Evolutionary conservation across 129 eudicot species (phyloP).

Genomic region (Centella asiatica): DNA sequence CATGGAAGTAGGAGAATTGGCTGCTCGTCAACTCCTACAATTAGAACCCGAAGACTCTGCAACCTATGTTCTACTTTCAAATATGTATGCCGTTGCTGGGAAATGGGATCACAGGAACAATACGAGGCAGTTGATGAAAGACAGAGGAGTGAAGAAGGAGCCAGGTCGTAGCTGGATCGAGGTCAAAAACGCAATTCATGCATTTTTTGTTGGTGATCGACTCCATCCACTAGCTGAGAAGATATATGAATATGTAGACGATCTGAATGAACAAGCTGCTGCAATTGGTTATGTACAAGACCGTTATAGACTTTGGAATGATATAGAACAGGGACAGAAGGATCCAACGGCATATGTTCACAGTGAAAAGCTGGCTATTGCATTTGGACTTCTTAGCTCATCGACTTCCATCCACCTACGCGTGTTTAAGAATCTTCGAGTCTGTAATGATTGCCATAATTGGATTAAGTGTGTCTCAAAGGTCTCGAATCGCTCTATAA

Average conservation of each 20-base stretch:
- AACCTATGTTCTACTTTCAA: conserved; percentile 81
- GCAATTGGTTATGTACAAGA: conserved; percentile 69
- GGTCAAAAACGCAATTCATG: conserved; percentile 72
- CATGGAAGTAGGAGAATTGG: conserved; percentile 66
- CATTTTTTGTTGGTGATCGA: conserved; percentile 86
- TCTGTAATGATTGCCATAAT: conserved; percentile 88
- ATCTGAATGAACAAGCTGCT: conserved; percentile 46
- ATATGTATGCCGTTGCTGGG: conserved; percentile 68
- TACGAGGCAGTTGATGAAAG: conserved; percentile 77
- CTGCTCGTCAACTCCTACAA: conserved; percentile 56
- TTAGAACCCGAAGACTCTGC: conserved; percentile 89
- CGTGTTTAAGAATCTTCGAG: conserved; percentile 89
- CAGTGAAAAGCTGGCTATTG: conserved; percentile 82
- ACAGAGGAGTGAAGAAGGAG: conserved; percentile 81
- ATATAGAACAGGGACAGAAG: conserved; percentile 62
- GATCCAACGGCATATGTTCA: conserved; percentile 53
- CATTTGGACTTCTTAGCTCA: conserved; percentile 74
- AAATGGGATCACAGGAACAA: conserved; percentile 62
- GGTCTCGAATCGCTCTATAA: conserved; percentile 51
- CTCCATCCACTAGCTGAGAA: conserved; percentile 68
- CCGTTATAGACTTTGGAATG: conserved; percentile 59
- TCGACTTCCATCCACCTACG: conserved; percentile 51
- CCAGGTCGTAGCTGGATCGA: conserved; percentile 98
- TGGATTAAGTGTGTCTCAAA: conserved; percentile 83
- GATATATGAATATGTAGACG: conserved; percentile 62